phyloP scores from a whole-genome alignment of 2,329 filamentous ascomycete genomes.

The Scedosporium minutisporum region DNA sequence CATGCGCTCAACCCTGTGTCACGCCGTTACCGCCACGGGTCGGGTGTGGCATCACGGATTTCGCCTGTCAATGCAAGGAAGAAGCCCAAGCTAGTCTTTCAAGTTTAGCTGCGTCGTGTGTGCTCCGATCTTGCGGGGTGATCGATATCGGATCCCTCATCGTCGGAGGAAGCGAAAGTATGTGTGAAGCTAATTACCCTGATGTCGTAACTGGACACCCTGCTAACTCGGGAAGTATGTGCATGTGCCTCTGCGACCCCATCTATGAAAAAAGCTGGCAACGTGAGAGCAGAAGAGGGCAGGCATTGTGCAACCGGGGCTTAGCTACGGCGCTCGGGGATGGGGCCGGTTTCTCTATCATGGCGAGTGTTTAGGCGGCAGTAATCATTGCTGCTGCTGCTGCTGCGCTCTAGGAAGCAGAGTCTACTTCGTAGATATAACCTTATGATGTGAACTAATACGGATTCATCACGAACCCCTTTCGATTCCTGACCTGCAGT shows the following conservation, averaged over 20 bases:
- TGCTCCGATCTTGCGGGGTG: constrained; percentile 14
- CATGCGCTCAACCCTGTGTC: constrained; percentile 19
- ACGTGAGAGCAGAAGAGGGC: no score
- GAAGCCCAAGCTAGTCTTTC: constrained; percentile 15
- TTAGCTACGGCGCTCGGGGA: neutral
- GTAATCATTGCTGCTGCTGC: neutral
- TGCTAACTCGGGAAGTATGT: neutral
- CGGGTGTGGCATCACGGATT: constrained; percentile 17
- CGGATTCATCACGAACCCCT: no score
- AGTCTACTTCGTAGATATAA: no score
- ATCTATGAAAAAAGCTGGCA: no score
- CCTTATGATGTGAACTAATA: no score
- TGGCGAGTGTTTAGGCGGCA: neutral
- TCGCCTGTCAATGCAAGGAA: constrained; percentile 17
- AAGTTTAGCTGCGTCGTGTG: constrained; percentile 16
- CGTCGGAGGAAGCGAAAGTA: constrained; percentile 14
- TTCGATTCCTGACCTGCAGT: no score
- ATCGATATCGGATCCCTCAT: constrained; percentile 15
- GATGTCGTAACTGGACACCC: neutral
- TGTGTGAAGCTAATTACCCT: neutral
- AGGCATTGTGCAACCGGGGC: no score
- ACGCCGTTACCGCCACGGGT: constrained; percentile 16
- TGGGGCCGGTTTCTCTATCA: neutral
- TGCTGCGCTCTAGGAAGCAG: no score
- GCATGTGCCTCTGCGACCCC: neutral